These are phyloP conservation scores for Solanum chiquidenum DNA, from an alignment of 257 asterid species.

Conservation along the genomic window DNA sequence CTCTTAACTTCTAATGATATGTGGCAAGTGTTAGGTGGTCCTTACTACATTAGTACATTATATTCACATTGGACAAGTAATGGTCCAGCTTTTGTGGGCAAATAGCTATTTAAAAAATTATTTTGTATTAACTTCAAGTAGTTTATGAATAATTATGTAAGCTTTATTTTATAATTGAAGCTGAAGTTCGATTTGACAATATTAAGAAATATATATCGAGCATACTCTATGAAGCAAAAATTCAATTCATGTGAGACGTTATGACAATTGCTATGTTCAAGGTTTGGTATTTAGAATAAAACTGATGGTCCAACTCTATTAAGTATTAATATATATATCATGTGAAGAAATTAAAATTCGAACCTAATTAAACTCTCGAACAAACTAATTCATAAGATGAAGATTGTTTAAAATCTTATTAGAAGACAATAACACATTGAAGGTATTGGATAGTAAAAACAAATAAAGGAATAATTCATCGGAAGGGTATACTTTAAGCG, in stretches of 20 bases:
- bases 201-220: background rate
- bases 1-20: background rate
- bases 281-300: background rate
- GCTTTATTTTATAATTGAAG: background rate
- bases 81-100: conserved; percentile 34
- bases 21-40: background rate
- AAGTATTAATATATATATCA: background rate
- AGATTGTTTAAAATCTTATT: background rate
- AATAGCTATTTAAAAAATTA: background rate
- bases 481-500: background rate
- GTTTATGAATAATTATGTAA: background rate
- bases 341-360: background rate
- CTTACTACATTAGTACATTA: background rate
- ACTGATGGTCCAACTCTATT: background rate
- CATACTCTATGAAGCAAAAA: background rate
- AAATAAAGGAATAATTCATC: background rate
- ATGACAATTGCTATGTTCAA: background rate
- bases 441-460: background rate
- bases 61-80: conserved; percentile 8
- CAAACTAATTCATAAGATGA: background rate
- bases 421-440: background rate
- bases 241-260: background rate
- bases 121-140: background rate
- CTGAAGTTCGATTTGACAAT: background rate
- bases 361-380: background rate